Evolutionary conservation across 2,329 filamentous ascomycete genomes (phyloP).

Genomic region (Monilinia laxa): DNA sequence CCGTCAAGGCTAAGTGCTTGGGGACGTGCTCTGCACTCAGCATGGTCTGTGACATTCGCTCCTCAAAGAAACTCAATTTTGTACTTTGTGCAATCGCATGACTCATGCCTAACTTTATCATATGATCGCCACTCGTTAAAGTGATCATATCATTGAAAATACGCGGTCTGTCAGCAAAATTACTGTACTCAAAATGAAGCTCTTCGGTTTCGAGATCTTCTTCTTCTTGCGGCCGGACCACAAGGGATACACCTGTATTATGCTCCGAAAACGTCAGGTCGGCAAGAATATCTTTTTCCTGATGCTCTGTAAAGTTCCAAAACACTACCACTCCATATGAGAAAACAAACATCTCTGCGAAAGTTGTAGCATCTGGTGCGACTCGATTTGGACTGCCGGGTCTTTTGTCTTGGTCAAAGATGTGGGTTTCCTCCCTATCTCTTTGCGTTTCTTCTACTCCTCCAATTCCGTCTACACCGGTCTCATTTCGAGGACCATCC

Average conservation of each 20-base stretch:
- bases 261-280: conserved; percentile 86
- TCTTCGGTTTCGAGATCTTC: conserved; percentile 96
- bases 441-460: conserved; percentile 39
- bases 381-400: conserved; percentile 57
- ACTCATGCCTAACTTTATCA: conserved; percentile 98
- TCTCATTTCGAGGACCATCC: conserved; percentile 47
- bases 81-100: conserved; percentile 98
- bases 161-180: conserved; percentile 78
- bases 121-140: conserved; percentile 88
- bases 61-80: conserved; percentile 93
- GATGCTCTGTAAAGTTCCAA: conserved; percentile 96
- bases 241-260: conserved; percentile 64
- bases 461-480: conserved; percentile 39
- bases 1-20: conserved; percentile 82
- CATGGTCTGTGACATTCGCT: conserved; percentile 94
- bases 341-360: conserved; percentile 96
- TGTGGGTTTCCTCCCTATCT: conserved; percentile 41
- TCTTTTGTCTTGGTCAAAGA: conserved; percentile 44
- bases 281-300: conserved; percentile 94
- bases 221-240: conserved; percentile 77
- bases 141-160: conserved; percentile 99
- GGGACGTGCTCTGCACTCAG: conserved; percentile 88
- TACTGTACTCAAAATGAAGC: conserved; percentile 97
- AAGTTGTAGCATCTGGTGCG: conserved; percentile 69
- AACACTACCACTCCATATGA: conserved; percentile 97